Evolutionary conservation across 805 yeast genomes (phyloP).

Genomic region (Candida dajiaensis): DNA sequence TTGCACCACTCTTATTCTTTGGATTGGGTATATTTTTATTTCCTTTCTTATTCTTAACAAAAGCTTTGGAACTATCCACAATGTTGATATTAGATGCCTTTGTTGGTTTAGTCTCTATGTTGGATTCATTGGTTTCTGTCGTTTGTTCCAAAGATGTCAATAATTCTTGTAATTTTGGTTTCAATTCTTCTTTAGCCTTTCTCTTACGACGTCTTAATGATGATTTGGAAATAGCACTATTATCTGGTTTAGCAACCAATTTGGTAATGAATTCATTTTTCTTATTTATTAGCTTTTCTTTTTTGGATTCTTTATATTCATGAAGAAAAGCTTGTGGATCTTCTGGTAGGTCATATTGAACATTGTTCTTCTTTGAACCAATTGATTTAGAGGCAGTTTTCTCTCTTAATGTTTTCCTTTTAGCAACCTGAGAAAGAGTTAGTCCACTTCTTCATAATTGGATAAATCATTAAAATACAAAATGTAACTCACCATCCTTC

Average conservation of each 20-base stretch:
- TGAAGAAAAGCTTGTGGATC: conserved; percentile 45
- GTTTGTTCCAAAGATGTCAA: conserved; percentile 41
- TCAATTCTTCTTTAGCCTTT: conserved; percentile 53
- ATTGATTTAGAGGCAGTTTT: conserved; percentile 18
- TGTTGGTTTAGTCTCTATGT: background rate
- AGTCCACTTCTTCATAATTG: too few relatives aligned
- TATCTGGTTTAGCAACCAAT: conserved; percentile 28
- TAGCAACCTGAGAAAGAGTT: too few relatives aligned
- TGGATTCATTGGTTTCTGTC: conserved; percentile 7
- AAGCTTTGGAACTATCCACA: conserved; percentile 13
- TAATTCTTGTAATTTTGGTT: conserved; percentile 63
- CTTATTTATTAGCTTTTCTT: conserved; percentile 41
- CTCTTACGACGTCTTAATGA: conserved; percentile 60
- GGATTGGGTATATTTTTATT: conserved; percentile 46
- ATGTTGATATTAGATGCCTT: conserved; percentile 12
- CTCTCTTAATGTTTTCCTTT: conserved; percentile 37
- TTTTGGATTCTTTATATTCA: conserved; percentile 45
- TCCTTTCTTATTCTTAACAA: conserved; percentile 10
- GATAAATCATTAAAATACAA: too few relatives aligned
- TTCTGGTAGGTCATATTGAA: conserved; percentile 21
- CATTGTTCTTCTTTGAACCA: background rate
- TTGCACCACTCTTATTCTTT: conserved; percentile 46
- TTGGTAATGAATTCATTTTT: conserved; percentile 33
- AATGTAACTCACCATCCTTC: background rate
- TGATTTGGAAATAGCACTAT: conserved; percentile 53